These are phyloP conservation scores for Phlebiopsis flavidoalba DNA, from an alignment of 768 basidiomycete species.

Conservation along the genomic window DNA sequence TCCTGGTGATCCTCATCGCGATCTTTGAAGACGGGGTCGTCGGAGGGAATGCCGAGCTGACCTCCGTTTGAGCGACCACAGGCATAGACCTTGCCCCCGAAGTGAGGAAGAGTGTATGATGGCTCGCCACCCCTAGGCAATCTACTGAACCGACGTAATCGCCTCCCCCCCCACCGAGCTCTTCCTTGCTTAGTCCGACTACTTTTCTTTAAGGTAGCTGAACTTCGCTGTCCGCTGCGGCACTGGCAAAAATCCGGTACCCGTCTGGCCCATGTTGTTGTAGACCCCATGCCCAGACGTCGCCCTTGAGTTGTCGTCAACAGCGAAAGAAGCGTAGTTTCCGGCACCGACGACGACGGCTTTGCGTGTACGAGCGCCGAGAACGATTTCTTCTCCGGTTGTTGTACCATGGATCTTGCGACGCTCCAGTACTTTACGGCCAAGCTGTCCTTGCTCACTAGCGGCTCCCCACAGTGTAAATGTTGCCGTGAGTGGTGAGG, in stretches of 20 bases:
- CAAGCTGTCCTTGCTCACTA: slow-evolving; percentile 82
- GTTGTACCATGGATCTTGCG: slow-evolving; percentile 81
- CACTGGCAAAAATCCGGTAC: slow-evolving; percentile 46
- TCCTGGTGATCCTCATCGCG: slow-evolving; percentile 41
- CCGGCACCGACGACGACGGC: slow-evolving; percentile 76
- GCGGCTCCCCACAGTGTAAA: slow-evolving; percentile 91
- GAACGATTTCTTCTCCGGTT: slow-evolving; percentile 76
- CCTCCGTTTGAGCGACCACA: slow-evolving; percentile 82
- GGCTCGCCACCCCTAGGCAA: slow-evolving; percentile 78
- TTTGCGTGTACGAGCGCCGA: slow-evolving; percentile 62
- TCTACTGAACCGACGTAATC: slow-evolving; percentile 38
- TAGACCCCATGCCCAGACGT: slow-evolving; percentile 85
- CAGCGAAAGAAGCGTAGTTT: slow-evolving; percentile 84
- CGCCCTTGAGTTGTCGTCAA: slow-evolving; percentile 76
- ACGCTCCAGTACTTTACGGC: slow-evolving; percentile 83
- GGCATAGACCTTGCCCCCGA: slow-evolving; percentile 79
- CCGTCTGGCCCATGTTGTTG: slow-evolving; percentile 84
- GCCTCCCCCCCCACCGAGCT: slow-evolving; percentile 58
- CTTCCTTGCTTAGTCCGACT: slow-evolving; percentile 53
- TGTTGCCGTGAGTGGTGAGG: slow-evolving; percentile 80
- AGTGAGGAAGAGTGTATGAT: slow-evolving; percentile 89
- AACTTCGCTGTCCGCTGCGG: slow-evolving; percentile 46
- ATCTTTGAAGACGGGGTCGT: slow-evolving; percentile 61
- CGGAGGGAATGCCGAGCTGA: slow-evolving; percentile 74
- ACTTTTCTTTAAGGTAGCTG: slow-evolving; percentile 63